A percentile compares a stretch with the other conserved stretches of the same genome.
These are phyloP conservation scores for Rachicladosporium sp. DNA, from an alignment of 2,329 filamentous ascomycete species.

Conservation along the genomic window DNA sequence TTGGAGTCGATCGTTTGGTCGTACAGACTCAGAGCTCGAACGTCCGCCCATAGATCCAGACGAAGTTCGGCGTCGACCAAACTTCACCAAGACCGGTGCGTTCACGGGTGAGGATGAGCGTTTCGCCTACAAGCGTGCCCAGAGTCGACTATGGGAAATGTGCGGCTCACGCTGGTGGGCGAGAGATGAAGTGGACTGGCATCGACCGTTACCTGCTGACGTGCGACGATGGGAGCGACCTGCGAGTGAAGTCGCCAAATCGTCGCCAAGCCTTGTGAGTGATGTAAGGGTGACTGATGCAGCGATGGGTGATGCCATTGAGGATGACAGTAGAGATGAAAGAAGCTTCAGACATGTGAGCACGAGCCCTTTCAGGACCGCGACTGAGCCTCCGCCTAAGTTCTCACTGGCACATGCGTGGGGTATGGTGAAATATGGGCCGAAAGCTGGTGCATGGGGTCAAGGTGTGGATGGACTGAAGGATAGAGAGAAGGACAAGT, in stretches of 20 bases:
- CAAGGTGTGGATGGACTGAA: slow-evolving; percentile 36
- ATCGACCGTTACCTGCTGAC: slow-evolving; percentile 52
- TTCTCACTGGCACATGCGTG: slow-evolving; percentile 42
- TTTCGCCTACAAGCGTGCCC: slow-evolving; percentile 68
- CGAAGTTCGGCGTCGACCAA: slow-evolving; percentile 24
- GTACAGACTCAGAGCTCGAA: slow-evolving; percentile 21
- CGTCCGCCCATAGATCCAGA: slow-evolving; percentile 23
- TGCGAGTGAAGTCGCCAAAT: not conserved
- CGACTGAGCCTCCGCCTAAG: slow-evolving; percentile 35
- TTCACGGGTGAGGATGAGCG: slow-evolving; percentile 73
- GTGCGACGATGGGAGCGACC: slow-evolving; percentile 55
- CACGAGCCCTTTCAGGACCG: slow-evolving; percentile 35
- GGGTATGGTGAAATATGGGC: slow-evolving; percentile 42
- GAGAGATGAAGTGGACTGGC: slow-evolving; percentile 50
- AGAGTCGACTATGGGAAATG: slow-evolving; percentile 71
- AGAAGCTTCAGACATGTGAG: slow-evolving; percentile 29
- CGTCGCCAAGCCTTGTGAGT: not conserved
- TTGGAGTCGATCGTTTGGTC: slow-evolving; percentile 21
- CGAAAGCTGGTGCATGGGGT: slow-evolving; percentile 41
- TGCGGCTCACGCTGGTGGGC: slow-evolving; percentile 62
- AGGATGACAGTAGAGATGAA: slow-evolving; percentile 20
- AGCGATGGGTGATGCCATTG: slow-evolving; percentile 9
- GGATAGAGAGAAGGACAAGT: slow-evolving; percentile 26
- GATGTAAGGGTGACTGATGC: slow-evolving; percentile 6
- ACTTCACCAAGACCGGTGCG: slow-evolving; percentile 55